Conservation (phyloP, 305 asterid species). For the Fraxinus angustifolia region DNA sequence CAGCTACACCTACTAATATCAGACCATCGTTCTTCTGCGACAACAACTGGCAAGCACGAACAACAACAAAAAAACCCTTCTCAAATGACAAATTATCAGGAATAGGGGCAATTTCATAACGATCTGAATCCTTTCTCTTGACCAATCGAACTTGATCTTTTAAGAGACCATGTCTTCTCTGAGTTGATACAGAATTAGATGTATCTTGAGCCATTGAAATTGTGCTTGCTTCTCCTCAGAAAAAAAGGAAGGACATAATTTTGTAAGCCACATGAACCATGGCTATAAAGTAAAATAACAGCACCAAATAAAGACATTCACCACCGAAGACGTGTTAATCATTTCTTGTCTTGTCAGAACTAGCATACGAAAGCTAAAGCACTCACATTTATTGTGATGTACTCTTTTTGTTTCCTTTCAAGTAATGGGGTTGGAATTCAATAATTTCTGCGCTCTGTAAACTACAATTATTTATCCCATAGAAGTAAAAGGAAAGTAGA, state of each 20-base stretch:
- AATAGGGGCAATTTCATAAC: constrained; percentile 73
- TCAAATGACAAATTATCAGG: constrained; percentile 82
- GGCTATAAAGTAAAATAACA: neutral
- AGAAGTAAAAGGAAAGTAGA: neutral
- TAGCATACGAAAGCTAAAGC: constrained; percentile 5
- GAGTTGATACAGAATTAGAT: constrained; percentile 40
- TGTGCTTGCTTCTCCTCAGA: constrained; percentile 31
- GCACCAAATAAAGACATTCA: constrained; percentile 2
- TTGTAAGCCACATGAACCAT: neutral
- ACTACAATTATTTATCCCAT: constrained; percentile 9
- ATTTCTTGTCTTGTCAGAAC: neutral
- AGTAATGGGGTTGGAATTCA: neutral
- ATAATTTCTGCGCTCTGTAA: neutral
- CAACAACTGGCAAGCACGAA: constrained; percentile 88
- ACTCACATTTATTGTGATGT: constrained; percentile 2
- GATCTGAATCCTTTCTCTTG: constrained; percentile 71
- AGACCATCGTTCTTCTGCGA: constrained; percentile 87
- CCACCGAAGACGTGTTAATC: neutral
- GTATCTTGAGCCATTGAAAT: constrained; percentile 51
- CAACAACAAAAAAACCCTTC: constrained; percentile 92
- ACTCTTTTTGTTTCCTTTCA: neutral
- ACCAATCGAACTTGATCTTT: constrained; percentile 89
- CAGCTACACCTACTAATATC: constrained; percentile 78
- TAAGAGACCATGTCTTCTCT: constrained; percentile 69
- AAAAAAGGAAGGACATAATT: constrained; percentile 15